Base-by-base conservation (phyloP, 23 red algal genomes). In the Gracilaria caudata region DNA sequence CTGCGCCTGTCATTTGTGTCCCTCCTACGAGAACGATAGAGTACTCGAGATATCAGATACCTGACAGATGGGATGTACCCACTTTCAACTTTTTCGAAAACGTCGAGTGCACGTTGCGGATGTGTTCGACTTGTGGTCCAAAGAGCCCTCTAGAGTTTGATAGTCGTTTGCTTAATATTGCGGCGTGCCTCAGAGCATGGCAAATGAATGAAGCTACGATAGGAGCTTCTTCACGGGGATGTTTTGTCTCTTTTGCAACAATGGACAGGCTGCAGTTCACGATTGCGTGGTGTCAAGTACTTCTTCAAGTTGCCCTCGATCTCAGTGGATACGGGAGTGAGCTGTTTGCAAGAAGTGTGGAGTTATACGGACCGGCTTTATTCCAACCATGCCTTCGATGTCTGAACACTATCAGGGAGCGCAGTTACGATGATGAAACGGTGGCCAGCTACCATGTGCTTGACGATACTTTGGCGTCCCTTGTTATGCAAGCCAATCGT, bases 11-110 rank as follows among this genome's bases (percentile, higher is more conserved):
- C 24, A 86, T 86, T 73, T 86, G 82, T 49, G 82, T 86, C 17
- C 82, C 68, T 53, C 82, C 82, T 1, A 86, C 82, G 39, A 73
- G 82, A 74, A 86, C 82, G 28, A 73, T 86, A 60, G 82, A 86
- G 39, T 86, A 86, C 68, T 86, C 82, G 19, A 32, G 82, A 28
- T 86, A 86, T 54, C 82, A 86, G 43, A 86, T 86, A 73, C 82
- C 82, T 49, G 65, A 73, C 19, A 57, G 68, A 40, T 86, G 82
- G 82, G 64, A 73, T 40, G 29, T 34, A 28, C 17, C 53, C 21
- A 86, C 82, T 37, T 73, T 76, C 64, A 58, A 70, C 17, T 86
- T 74, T 74, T 86, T 74, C 26, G 64, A 60, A 75, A 86, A 36
- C 47, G 68, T 86, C 8, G 82, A 86, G 65, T 47, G 49, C 38